Conservation (phyloP, 2,329 filamentous ascomycete species). For the Truncatella angustata region DNA sequence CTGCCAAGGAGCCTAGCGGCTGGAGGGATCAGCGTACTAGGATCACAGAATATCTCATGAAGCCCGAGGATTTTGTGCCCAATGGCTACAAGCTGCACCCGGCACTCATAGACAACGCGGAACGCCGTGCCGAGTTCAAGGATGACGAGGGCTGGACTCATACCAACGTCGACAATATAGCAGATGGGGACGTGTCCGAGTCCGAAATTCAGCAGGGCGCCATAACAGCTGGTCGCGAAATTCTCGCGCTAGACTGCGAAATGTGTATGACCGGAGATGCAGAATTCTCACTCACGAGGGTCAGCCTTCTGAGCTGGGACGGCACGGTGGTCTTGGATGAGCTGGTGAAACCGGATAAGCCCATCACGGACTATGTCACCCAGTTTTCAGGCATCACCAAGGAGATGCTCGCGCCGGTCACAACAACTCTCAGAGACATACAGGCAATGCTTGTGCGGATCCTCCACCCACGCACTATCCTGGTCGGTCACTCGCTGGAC, state of each 20-base stretch:
- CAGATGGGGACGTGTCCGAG: conserved; percentile 68
- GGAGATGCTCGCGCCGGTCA: conserved; percentile 77
- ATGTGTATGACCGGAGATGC: conserved; percentile 89
- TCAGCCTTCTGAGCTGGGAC: conserved; percentile 85
- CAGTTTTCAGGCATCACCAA: conserved; percentile 89
- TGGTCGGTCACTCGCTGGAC: conserved; percentile 79
- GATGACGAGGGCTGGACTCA: conserved; percentile 78
- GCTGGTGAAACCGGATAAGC: conserved; percentile 83
- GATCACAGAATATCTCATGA: conserved; percentile 77
- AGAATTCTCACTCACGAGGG: conserved; percentile 80
- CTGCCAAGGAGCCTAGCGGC: conserved; percentile 59
- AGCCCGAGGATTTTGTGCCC: conserved; percentile 70
- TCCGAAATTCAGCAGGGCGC: conserved; percentile 75
- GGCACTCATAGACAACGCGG: conserved; percentile 61
- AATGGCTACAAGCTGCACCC: conserved; percentile 87
- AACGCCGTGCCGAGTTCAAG: conserved; percentile 51
- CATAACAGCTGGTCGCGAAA: conserved; percentile 74
- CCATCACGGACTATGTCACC: conserved; percentile 92
- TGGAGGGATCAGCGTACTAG: conserved; percentile 75
- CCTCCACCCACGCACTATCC: conserved; percentile 68
- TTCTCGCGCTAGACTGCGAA: conserved; percentile 89
- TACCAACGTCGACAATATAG: conserved; percentile 64
- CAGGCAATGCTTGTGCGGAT: conserved; percentile 73
- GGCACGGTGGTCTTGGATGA: conserved; percentile 81
- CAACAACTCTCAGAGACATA: conserved; percentile 79